Evolutionary conservation across 2,329 filamentous ascomycete genomes (phyloP).

Genomic region (Cladosporium sp.): DNA sequence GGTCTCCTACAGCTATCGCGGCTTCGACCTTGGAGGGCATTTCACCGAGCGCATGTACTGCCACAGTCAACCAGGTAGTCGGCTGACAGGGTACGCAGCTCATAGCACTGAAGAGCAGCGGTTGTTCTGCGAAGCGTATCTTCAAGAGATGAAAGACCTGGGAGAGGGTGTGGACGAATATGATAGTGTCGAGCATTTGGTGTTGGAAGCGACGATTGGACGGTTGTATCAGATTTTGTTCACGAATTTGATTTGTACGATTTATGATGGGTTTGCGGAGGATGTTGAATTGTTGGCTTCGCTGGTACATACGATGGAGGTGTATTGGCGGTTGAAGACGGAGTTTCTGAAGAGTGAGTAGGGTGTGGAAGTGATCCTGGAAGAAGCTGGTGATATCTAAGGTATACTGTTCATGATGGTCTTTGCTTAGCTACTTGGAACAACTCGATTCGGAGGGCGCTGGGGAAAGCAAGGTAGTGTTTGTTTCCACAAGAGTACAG

Average conservation of each 20-base stretch:
- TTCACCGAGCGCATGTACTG: conserved; percentile 15
- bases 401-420: too few species aligned
- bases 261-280: conserved; percentile 2
- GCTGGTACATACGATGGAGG: conserved; percentile 7
- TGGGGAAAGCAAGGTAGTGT: too few species aligned
- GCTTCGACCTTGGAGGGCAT: conserved; percentile 15
- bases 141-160: conserved; percentile 2
- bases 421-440: too few species aligned
- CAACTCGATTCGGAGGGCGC: too few species aligned
- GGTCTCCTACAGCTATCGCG: conserved; percentile 12
- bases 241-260: conserved; percentile 10
- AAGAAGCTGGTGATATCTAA: too few species aligned
- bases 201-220: conserved; percentile 10
- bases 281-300: conserved; percentile 2
- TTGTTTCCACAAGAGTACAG: too few species aligned
- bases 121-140: conserved; percentile 8
- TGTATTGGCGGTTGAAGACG: conserved; percentile 1
- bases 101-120: conserved; percentile 2
- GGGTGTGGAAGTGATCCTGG: too few species aligned
- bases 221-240: conserved; percentile 7
- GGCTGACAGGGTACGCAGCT: background rate
- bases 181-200: conserved; percentile 12
- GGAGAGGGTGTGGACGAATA: background rate
- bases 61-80: conserved; percentile 2
- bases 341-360: background rate